phyloP scores from a whole-genome alignment of 2,329 filamentous ascomycete species.

The Clarireedia hainanense region DNA sequence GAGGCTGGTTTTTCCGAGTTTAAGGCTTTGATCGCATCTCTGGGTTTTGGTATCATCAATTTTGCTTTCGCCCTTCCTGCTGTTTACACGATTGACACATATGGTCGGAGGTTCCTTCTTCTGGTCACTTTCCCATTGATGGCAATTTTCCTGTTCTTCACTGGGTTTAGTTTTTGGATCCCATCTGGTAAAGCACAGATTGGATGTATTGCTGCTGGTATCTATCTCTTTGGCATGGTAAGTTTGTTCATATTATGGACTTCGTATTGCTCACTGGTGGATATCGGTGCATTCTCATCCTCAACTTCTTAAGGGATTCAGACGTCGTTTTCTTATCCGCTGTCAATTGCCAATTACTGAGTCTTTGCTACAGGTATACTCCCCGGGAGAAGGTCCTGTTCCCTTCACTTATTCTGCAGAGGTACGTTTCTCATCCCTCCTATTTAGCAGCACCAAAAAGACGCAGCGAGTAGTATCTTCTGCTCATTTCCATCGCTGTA shows the following conservation, averaged over 20 bases:
- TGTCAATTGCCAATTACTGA: slow-evolving; percentile 45
- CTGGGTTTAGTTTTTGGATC: slow-evolving; percentile 50
- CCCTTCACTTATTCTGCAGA: slow-evolving; percentile 51
- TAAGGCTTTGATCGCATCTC: slow-evolving; percentile 23
- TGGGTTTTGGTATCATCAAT: slow-evolving; percentile 32
- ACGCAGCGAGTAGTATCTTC: no score
- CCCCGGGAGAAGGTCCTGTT: slow-evolving; percentile 52
- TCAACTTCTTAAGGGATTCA: no score
- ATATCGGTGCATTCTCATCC: no score
- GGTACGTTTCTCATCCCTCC: neutral
- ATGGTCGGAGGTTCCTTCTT: slow-evolving; percentile 51
- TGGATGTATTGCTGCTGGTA: slow-evolving; percentile 53
- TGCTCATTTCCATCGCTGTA: neutral
- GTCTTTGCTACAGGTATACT: neutral
- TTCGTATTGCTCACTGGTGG: no score
- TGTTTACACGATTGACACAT: slow-evolving; percentile 57
- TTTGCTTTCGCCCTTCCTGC: slow-evolving; percentile 45
- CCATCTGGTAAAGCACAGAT: slow-evolving; percentile 35
- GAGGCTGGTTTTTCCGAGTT: slow-evolving; percentile 48
- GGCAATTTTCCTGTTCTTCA: slow-evolving; percentile 56
- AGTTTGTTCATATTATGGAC: no score
- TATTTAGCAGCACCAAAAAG: no score
- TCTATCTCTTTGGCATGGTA: slow-evolving; percentile 47
- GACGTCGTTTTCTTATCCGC: no score
- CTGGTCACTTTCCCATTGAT: slow-evolving; percentile 61